Evolutionary conservation across 345 rosid species (phyloP).

Genomic region (Murraya paniculata): DNA sequence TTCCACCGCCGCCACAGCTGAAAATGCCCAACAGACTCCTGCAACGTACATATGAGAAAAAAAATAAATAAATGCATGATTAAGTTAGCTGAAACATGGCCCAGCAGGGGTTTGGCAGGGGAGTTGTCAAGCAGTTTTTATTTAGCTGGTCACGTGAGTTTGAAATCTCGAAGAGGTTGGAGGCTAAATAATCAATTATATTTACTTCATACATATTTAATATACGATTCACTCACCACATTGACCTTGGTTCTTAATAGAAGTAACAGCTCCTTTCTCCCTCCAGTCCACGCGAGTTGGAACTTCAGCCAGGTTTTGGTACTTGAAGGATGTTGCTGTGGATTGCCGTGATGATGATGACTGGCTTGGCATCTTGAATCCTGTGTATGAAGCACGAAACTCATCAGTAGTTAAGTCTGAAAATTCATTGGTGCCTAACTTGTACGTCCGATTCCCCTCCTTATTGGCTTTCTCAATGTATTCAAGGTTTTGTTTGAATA

Average conservation of each 20-base stretch:
- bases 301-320: background rate
- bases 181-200: too few species aligned
- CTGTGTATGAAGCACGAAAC: constrained; percentile 3
- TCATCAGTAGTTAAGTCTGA: constrained; percentile 50
- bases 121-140: too few species aligned
- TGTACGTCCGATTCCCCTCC: constrained; percentile 30
- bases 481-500: constrained; percentile 34
- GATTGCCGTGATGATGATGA: background rate
- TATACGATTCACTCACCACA: constrained; percentile 30
- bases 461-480: constrained; percentile 28
- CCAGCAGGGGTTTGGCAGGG: too few species aligned
- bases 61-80: too few species aligned
- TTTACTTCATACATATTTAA: too few species aligned
- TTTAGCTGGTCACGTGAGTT: too few species aligned
- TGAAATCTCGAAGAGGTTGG: too few species aligned
- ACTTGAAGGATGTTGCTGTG: background rate
- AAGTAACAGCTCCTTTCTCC: constrained; percentile 39
- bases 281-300: constrained; percentile 38
- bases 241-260: constrained; percentile 33
- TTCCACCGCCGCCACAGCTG: constrained; percentile 40
- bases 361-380: background rate
- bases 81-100: background rate
- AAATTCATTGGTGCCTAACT: constrained; percentile 50
- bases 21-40: constrained; percentile 58
- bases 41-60: background rate